phyloP scores from a whole-genome alignment of 2,329 filamentous ascomycete genomes.

The Bipolaris zeicola region DNA sequence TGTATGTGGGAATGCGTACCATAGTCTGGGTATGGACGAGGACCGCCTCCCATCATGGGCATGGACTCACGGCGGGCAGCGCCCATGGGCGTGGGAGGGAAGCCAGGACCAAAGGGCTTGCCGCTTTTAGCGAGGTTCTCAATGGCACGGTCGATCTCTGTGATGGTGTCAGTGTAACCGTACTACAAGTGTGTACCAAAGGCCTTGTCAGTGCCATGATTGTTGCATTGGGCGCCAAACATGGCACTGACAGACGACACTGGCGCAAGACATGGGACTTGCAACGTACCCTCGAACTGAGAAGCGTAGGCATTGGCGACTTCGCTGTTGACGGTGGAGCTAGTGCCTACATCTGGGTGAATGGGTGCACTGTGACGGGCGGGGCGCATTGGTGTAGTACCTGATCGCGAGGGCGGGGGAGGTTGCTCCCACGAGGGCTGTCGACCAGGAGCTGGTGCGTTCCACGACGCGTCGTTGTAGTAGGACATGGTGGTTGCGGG shows the following conservation, averaged over 20 bases:
- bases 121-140: constrained; percentile 97
- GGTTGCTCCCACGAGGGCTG: constrained; percentile 76
- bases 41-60: constrained; percentile 63
- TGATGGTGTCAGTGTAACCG: constrained; percentile 19
- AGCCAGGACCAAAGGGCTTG: constrained; percentile 72
- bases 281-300: constrained; percentile 83
- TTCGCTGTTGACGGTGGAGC: constrained; percentile 69
- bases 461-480: constrained; percentile 69
- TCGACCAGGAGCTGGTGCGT: constrained; percentile 64
- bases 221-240: constrained; percentile 1
- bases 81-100: constrained; percentile 41
- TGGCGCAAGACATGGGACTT: background rate
- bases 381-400: constrained; percentile 53
- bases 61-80: constrained; percentile 80
- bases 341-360: constrained; percentile 65
- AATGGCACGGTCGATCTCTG: constrained; percentile 94
- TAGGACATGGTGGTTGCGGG: constrained; percentile 66
- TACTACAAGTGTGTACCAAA: background rate
- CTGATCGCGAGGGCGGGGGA: constrained; percentile 72
- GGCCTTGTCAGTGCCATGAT: constrained; percentile 7
- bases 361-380: constrained; percentile 23
- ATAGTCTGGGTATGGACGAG: constrained; percentile 63
- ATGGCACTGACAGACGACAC: background rate
- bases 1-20: constrained; percentile 52
- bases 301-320: constrained; percentile 79